phyloP scores from a whole-genome alignment of 306 rosid species.

The Canavalia gladiata region DNA sequence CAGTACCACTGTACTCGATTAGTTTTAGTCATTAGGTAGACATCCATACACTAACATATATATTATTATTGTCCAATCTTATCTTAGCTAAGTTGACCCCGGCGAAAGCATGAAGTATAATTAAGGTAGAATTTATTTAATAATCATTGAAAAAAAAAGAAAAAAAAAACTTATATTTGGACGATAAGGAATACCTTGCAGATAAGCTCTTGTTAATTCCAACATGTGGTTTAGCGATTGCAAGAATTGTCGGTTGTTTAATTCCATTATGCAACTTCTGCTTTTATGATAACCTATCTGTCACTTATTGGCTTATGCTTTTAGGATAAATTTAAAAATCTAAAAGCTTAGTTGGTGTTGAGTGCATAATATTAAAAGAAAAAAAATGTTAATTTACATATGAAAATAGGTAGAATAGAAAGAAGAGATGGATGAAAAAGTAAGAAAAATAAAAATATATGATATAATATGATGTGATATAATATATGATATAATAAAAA shows the following conservation, averaged over 20 bases:
- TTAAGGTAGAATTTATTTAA: not conserved
- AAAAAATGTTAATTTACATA: no score
- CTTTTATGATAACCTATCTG: conserved; percentile 18
- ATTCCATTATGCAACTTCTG: conserved; percentile 29
- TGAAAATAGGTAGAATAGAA: no score
- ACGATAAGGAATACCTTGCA: conserved; percentile 1
- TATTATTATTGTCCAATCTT: not conserved
- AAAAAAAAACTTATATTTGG: not conserved
- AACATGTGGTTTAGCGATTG: not conserved
- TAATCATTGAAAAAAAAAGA: not conserved
- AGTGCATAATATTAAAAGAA: not conserved
- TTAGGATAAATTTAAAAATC: conserved; percentile 30
- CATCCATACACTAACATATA: not conserved
- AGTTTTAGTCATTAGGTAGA: not conserved
- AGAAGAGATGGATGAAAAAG: no score
- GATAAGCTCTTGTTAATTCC: not conserved
- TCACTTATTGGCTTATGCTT: conserved; percentile 32
- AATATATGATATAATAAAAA: no score
- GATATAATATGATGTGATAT: no score
- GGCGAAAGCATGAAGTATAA: not conserved
- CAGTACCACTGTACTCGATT: not conserved
- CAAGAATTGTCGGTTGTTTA: conserved; percentile 28
- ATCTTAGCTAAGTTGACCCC: conserved; percentile 22
- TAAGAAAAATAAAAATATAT: no score
- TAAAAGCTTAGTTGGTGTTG: conserved; percentile 40